A percentile compares a stretch with the other conserved stretches of the same genome.
phyloP scores from a whole-genome alignment of 805 yeast species.

The Candida rishiriensis region DNA sequence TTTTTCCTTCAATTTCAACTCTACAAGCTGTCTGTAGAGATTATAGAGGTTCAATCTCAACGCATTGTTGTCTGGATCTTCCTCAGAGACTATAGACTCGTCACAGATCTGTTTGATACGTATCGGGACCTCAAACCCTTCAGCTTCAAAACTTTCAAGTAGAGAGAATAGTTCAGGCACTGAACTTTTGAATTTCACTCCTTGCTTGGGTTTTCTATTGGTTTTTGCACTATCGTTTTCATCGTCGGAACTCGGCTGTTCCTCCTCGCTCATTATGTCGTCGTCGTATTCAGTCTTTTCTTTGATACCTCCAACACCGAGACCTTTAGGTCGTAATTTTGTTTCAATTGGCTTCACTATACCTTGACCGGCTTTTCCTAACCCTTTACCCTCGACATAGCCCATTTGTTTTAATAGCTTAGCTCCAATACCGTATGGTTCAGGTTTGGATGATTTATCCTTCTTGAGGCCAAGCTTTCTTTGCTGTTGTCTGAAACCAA shows the following conservation, averaged over 20 bases:
- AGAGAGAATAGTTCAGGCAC: conserved; percentile 32
- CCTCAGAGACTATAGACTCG: conserved; percentile 4
- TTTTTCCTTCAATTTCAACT: conserved; percentile 7
- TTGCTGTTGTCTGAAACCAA: neutral
- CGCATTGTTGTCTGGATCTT: conserved; percentile 5
- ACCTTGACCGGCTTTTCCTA: conserved; percentile 73
- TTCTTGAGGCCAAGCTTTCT: conserved; percentile 1
- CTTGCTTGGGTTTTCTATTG: neutral
- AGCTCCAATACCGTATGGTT: conserved; percentile 80
- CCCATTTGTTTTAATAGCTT: conserved; percentile 79
- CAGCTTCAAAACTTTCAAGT: conserved; percentile 33
- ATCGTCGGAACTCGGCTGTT: conserved; percentile 22
- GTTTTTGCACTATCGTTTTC: conserved; percentile 8
- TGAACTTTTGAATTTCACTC: conserved; percentile 9
- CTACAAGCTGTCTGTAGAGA: conserved; percentile 7
- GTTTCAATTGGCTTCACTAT: conserved; percentile 78
- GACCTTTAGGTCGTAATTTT: conserved; percentile 55
- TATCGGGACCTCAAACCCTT: conserved; percentile 34
- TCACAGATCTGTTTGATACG: conserved; percentile 34
- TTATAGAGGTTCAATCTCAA: conserved; percentile 18
- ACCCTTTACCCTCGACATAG: conserved; percentile 74
- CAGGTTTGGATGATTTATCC: conserved; percentile 2
- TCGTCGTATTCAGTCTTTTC: conserved; percentile 29
- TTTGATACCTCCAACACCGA: conserved; percentile 68
- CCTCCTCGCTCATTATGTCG: conserved; percentile 15